Evolutionary conservation across 306 rosid species (phyloP).

Genomic region (Acmispon strigosus): DNA sequence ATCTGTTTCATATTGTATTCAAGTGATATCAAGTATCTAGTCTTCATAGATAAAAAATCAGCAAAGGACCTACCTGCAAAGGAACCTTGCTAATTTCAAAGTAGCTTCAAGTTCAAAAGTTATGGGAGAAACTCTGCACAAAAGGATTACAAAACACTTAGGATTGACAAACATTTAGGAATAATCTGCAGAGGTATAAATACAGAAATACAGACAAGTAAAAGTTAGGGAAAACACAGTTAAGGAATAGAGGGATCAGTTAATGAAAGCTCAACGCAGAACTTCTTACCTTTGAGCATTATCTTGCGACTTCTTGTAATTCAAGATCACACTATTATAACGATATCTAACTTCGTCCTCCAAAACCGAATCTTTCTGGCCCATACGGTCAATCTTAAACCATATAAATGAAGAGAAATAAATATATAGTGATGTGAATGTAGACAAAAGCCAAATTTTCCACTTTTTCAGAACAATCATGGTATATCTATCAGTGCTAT

Average conservation of each 20-base stretch:
- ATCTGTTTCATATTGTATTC: no score
- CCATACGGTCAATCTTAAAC: constrained; percentile 76
- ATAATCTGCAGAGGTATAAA: constrained; percentile 8
- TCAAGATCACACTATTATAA: constrained; percentile 61
- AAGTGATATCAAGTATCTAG: no score
- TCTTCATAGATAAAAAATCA: not conserved
- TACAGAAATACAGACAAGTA: not conserved
- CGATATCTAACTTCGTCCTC: constrained; percentile 88
- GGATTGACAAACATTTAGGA: constrained; percentile 4
- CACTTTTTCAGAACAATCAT: not conserved
- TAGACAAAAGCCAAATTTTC: not conserved
- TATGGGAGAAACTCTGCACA: constrained; percentile 93
- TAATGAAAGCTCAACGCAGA: constrained; percentile 8
- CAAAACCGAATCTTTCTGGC: constrained; percentile 57
- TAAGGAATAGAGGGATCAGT: not conserved
- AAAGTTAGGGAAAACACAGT: not conserved
- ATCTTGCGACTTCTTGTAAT: constrained; percentile 93
- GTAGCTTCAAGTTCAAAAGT: constrained; percentile 99
- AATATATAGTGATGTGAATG: constrained; percentile 2
- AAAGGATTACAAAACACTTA: constrained; percentile 7
- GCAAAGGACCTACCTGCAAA: constrained; percentile 66
- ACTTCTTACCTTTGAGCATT: constrained; percentile 70
- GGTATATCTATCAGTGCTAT: constrained; percentile 13
- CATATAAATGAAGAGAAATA: constrained; percentile 8
- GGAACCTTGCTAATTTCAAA: constrained; percentile 86